Percentiles rank a stretch among this genome's conserved stretches.
Conservation (phyloP, 345 rosid species). For the Hibiscus tridactylites region DNA sequence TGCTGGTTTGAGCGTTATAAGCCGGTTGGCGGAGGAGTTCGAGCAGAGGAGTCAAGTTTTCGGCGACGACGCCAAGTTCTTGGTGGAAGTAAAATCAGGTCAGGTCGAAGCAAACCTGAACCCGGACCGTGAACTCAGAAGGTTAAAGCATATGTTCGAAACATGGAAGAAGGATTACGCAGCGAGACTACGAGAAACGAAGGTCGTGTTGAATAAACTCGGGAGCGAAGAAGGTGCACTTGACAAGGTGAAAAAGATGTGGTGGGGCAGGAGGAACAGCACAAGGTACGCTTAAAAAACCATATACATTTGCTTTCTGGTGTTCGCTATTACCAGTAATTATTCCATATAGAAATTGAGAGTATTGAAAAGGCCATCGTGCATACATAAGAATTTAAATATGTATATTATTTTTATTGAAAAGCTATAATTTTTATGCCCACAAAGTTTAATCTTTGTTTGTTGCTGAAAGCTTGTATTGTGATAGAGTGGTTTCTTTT, state of each 20-base stretch:
- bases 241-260: conserved; percentile 69
- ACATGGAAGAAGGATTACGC: conserved; percentile 96
- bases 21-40: conserved; percentile 85
- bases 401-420: not conserved
- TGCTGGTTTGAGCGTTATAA: conserved; percentile 78
- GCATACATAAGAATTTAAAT: not conserved
- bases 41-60: conserved; percentile 95
- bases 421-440: not conserved
- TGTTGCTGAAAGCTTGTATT: not conserved
- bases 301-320: not conserved
- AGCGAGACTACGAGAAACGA: conserved; percentile 69
- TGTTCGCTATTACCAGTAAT: conserved; percentile 4
- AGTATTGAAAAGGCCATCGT: not conserved
- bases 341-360: conserved; percentile 1
- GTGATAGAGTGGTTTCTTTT: not conserved
- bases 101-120: conserved; percentile 91
- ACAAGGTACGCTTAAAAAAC: conserved; percentile 39
- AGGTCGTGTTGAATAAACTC: conserved; percentile 72
- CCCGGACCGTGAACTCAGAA: conserved; percentile 78
- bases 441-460: not conserved
- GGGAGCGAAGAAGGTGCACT: conserved; percentile 72
- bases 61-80: conserved; percentile 89
- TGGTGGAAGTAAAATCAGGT: conserved; percentile 96
- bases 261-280: conserved; percentile 99
- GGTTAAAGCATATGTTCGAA: conserved; percentile 94